Evolutionary conservation across 2,329 filamentous ascomycete species (phyloP), one percentile per base, ranked within the genome.

Genomic region (Neonectria sp.): DNA sequence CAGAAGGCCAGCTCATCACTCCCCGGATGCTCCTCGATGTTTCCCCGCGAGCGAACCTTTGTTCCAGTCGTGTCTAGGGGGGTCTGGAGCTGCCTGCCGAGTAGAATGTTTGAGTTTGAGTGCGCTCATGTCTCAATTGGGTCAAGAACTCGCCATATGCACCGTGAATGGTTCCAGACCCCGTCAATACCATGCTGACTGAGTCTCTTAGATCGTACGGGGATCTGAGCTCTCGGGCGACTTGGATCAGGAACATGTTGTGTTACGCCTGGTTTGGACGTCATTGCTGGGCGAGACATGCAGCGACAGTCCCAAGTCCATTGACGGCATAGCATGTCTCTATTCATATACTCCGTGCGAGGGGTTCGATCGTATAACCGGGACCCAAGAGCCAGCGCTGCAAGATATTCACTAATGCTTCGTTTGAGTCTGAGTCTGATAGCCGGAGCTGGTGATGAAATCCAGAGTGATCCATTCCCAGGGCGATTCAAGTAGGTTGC

Each of bases 1-100:
- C 71, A 77, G 75, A 72, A 76, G 72, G 77, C 73, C 76, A 79
- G 60, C 76, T 78, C 77, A 79, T 61, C 72, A 67, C 59, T 65
- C 59, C 59, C 60, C 71, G 72, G 73, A 67, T 71, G 61, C 65
- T 57, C 68, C 55, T 67, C 48, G 63, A 63, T 66, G 69, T 70
- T 69, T 67, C 71, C 73, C 65, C 69, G 69, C 67, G 63, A 68
- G 63, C 56, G 67, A 65, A 64, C 63, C 68, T 71, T 68, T 69
- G 65, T 71, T 62, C 60, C 62, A 69, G 63, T 63, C 63, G 60
- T 70, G 65, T 65, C 55, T 69, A 45, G 53, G 57, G 61, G 66
- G 52, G 65, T 63, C 49, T 62, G 48, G 45, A 65, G 46, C 37
- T 65, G 65, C 69, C 57, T 71, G 65, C 53, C 61, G 48, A 65